Base-by-base conservation (phyloP, 139 green algal genomes). In the Tetradesmus obliquus region DNA sequence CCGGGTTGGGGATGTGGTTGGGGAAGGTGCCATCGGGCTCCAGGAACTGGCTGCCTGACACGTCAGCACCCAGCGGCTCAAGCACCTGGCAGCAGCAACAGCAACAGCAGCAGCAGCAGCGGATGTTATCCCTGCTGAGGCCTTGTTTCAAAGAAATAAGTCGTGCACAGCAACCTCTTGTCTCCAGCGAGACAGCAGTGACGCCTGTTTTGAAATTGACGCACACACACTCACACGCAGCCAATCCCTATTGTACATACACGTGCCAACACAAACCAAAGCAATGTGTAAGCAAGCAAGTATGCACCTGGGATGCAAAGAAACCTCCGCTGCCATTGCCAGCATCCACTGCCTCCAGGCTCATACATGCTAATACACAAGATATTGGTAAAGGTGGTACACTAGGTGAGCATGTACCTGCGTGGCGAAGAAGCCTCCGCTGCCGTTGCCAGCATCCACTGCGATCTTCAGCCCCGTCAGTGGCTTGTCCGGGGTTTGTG, bases 1-100 rank as follows among this genome's bases (percentile, higher is more conserved):
- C 98, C 0, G 98, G 98, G 94, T 99, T 99, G 71, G 98, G 97
- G 12, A 96, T 95, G 94, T 99, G 98, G 94, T 99, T 98, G 87
- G 98, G 98, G 89, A 94, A 97, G 74, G 90, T 93, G 82, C 98
- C 97, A 91, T 99, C 98, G 5, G 98, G 97, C 45, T 99, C 96
- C 54, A 99, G 93, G 93, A 98, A 98, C 86, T 98, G 97, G 72
- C 92, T 97, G 89, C 97, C 98, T 91, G 89, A 94, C 7, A 97
- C 93, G 93, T 99, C 96, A n/a, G 98, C 98, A 9, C 98, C 98
- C 55, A 99, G 93, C 17, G 97, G 97, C 12, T 94, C 95, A 87
- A 99, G 93, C 89, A 99, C 98, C 85, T 98, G 89, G 15, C 15
- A 76, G 66, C 60, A 71, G 60, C 60, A 71, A 13, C 60, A 71